phyloP scores from a whole-genome alignment of 148 eudicot species.

The Beta vulgaris region DNA sequence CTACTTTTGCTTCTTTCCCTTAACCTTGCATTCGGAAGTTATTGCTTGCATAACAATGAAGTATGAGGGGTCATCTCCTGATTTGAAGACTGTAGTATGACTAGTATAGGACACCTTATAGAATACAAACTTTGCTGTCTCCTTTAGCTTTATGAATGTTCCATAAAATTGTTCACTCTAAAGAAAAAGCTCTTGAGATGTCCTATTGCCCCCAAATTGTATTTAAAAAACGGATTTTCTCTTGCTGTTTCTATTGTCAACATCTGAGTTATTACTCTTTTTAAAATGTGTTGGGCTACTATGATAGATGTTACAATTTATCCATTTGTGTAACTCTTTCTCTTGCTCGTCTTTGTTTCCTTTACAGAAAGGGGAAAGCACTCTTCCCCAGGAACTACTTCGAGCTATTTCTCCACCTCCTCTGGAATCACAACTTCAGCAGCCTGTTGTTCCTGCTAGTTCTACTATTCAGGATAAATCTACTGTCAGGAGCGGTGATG shows the following conservation, averaged over 20 bases:
- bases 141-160: neutral
- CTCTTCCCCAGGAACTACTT: conserved; percentile 86
- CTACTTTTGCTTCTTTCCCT: neutral
- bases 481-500: conserved; percentile 46
- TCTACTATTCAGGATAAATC: conserved; percentile 49
- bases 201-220: too few species aligned
- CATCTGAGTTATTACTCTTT: neutral
- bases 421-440: conserved; percentile 65
- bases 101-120: neutral
- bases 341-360: conserved; percentile 20
- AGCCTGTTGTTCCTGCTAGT: conserved; percentile 44
- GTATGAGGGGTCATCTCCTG: conserved; percentile 4
- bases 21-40: neutral
- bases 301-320: conserved; percentile 1
- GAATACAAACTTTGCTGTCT: neutral
- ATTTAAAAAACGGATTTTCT: too few species aligned
- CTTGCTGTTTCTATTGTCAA: too few species aligned
- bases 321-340: conserved; percentile 12
- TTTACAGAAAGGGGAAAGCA: conserved; percentile 83
- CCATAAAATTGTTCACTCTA: neutral
- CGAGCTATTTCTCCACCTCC: conserved; percentile 83
- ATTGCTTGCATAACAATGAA: neutral
- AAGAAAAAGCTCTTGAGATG: neutral
- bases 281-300: neutral
- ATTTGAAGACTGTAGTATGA: too few species aligned